Conservation (phyloP, 2,329 filamentous ascomycete genomes). For the Akanthomyces uredinophilus region DNA sequence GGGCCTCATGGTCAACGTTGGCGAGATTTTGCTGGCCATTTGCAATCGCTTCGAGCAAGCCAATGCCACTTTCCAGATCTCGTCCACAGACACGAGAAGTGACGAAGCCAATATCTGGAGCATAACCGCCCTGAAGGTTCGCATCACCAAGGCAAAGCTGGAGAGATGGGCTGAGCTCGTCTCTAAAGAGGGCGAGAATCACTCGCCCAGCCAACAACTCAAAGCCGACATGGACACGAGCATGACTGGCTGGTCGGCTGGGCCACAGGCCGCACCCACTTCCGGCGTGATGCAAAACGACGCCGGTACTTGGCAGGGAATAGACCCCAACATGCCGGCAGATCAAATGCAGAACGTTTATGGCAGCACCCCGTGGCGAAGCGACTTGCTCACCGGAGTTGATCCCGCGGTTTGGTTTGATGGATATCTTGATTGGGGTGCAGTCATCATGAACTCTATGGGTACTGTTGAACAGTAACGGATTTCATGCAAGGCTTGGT, state of each 20-base stretch:
- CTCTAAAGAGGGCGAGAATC: constrained; percentile 29
- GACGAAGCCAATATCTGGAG: constrained; percentile 45
- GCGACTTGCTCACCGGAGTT: constrained; percentile 28
- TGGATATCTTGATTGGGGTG: constrained; percentile 31
- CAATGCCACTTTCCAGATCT: constrained; percentile 31
- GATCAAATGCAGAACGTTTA: constrained; percentile 25
- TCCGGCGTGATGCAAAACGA: neutral
- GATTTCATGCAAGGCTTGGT: neutral
- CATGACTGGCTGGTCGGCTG: constrained; percentile 14
- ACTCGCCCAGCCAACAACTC: constrained; percentile 20
- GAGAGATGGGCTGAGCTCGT: constrained; percentile 44
- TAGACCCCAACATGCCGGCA: constrained; percentile 19
- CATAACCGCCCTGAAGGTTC: constrained; percentile 42
- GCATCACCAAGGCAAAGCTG: constrained; percentile 41
- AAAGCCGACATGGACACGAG: constrained; percentile 17
- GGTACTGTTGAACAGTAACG: constrained; percentile 21
- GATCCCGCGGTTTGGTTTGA: constrained; percentile 33
- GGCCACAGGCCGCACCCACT: neutral
- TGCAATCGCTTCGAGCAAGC: constrained; percentile 40
- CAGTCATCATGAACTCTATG: constrained; percentile 29
- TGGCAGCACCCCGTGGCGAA: constrained; percentile 25
- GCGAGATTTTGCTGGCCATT: constrained; percentile 37
- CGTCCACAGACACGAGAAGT: constrained; percentile 26
- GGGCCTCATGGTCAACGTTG: constrained; percentile 40
- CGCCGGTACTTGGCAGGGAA: constrained; percentile 11